phyloP scores from a whole-genome alignment of 306 rosid genomes.

The Lathyrus sativus region DNA sequence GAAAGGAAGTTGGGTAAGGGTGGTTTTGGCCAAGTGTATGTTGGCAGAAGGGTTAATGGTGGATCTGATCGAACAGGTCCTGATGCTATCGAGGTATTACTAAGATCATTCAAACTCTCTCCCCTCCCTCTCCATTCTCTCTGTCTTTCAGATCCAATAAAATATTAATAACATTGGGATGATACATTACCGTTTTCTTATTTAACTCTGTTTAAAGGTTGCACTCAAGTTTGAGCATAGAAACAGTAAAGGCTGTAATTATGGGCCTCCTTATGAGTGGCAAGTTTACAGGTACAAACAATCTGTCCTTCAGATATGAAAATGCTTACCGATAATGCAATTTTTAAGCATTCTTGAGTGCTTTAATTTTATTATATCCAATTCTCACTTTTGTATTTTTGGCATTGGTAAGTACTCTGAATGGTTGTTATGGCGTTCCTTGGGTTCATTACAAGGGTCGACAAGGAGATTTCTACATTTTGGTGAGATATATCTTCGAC shows the following conservation, averaged over 20 bases:
- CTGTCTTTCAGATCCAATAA: conserved; percentile 12
- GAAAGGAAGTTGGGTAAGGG: conserved; percentile 97
- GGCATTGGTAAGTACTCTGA: conserved; percentile 56
- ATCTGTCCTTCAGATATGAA: conserved; percentile 15
- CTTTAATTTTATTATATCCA: conserved; percentile 27
- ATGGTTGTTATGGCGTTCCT: conserved; percentile 93
- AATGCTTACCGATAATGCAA: conserved; percentile 1
- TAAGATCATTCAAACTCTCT: conserved; percentile 33
- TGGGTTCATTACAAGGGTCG: conserved; percentile 94
- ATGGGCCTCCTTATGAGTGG: conserved; percentile 98
- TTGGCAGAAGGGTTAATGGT: conserved; percentile 81
- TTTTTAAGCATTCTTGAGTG: conserved; percentile 7
- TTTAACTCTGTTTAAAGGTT: conserved; percentile 56
- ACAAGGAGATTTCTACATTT: conserved; percentile 92
- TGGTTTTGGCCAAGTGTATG: conserved; percentile 95
- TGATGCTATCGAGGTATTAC: conserved; percentile 76
- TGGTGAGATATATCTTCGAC: conserved; percentile 63
- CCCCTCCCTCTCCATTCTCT: conserved; percentile 21
- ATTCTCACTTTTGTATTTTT: conserved; percentile 41
- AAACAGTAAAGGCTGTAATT: conserved; percentile 93
- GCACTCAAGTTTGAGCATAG: conserved; percentile 92
- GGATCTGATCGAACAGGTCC: conserved; percentile 84
- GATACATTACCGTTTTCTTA: conserved; percentile 33
- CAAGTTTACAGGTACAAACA: conserved; percentile 77
- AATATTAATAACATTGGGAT: conserved; percentile 16